Evolutionary conservation across 495 filamentous ascomycete species (phyloP).

Genomic region (Penicillium bialowiezense): DNA sequence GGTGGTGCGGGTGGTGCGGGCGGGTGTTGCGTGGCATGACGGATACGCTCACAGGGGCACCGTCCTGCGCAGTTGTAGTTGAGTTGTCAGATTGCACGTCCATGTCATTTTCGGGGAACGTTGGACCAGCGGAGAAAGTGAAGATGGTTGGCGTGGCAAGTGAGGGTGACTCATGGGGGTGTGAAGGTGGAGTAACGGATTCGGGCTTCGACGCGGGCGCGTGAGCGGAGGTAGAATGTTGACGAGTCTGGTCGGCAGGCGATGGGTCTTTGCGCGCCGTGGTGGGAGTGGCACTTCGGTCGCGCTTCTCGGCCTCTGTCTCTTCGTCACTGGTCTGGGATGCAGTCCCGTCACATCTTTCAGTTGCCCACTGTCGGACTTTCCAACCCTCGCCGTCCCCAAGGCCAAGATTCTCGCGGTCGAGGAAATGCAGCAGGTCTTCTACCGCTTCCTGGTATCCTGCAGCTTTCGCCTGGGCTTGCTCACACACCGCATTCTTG

Average conservation of each 20-base stretch:
- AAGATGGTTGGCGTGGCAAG: conserved; percentile 49
- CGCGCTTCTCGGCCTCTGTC: conserved; percentile 50
- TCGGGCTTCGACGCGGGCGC: conserved; percentile 30
- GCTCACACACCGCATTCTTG: conserved; percentile 77
- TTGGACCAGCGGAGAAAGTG: conserved; percentile 64
- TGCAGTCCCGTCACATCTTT: conserved; percentile 64
- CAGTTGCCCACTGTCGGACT: conserved; percentile 81
- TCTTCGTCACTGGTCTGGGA: conserved; percentile 73
- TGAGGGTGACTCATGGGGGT: conserved; percentile 24
- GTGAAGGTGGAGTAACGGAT: conserved; percentile 18
- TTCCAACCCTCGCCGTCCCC: conserved; percentile 77
- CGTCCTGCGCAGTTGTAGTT: conserved; percentile 28
- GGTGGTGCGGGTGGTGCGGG: conserved; percentile 46
- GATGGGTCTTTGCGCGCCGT: conserved; percentile 50
- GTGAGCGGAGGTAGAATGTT: conserved; percentile 35
- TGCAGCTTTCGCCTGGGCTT: conserved; percentile 66
- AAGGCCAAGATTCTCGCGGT: conserved; percentile 72
- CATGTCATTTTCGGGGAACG: conserved; percentile 64
- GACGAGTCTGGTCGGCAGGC: conserved; percentile 33
- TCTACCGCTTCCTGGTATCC: conserved; percentile 96
- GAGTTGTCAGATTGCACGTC: conserved; percentile 55
- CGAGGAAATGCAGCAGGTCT: conserved; percentile 79
- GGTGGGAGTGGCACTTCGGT: conserved; percentile 58
- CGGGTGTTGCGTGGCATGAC: conserved; percentile 51
- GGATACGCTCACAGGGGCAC: conserved; percentile 49